Evolutionary conservation across 306 rosid species (phyloP).

Genomic region (Lathyrus oleraceus): DNA sequence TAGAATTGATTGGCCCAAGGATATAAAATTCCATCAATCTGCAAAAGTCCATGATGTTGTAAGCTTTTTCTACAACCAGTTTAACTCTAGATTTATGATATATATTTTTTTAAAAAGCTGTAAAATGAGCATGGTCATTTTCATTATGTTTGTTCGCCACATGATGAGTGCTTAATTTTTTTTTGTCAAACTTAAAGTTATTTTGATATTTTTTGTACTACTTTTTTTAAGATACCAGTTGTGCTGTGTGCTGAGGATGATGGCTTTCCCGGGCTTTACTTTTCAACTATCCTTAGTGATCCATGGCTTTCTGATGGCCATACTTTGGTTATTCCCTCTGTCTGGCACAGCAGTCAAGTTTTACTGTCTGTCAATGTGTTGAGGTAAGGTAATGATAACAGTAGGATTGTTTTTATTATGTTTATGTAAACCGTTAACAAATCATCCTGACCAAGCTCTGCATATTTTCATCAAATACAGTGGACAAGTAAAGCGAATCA

Average conservation of each 20-base stretch:
- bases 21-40: constrained; percentile 45
- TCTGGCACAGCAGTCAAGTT: constrained; percentile 76
- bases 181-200: constrained; percentile 4
- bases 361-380: constrained; percentile 77
- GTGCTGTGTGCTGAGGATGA: constrained; percentile 76
- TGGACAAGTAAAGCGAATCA: constrained; percentile 65
- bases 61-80: constrained; percentile 30
- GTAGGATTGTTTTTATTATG: constrained; percentile 27
- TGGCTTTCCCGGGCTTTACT: constrained; percentile 91
- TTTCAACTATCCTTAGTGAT: constrained; percentile 47
- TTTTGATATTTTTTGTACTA: constrained; percentile 13
- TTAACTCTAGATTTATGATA: constrained; percentile 26
- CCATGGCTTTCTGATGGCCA: constrained; percentile 95
- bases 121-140: constrained; percentile 7
- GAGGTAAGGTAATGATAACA: constrained; percentile 74
- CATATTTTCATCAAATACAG: constrained; percentile 49
- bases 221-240: constrained; percentile 68
- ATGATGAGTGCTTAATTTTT: not conserved
- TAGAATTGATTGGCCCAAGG: constrained; percentile 80
- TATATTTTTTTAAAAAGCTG: not conserved
- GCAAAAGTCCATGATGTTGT: constrained; percentile 72
- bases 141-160: not conserved
- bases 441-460: constrained; percentile 25
- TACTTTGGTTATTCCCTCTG: constrained; percentile 67
- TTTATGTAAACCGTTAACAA: constrained; percentile 4